Conservation (phyloP, 2,329 filamentous ascomycete species). For the Emydomyces testavorans region DNA sequence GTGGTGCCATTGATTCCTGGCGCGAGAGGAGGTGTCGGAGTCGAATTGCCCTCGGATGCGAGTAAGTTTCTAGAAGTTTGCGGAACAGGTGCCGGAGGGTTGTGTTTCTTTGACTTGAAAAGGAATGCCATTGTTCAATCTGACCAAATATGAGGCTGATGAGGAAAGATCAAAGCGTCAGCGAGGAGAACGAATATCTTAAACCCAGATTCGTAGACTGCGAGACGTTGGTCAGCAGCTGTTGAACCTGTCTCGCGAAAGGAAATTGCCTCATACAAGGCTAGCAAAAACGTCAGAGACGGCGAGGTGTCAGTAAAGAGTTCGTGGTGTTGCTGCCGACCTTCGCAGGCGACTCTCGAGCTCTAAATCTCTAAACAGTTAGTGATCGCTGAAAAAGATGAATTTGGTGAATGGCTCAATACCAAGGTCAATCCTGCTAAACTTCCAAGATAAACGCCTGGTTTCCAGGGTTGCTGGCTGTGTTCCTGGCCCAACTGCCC, state of each 20-base stretch:
- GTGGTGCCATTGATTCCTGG: conserved; percentile 39
- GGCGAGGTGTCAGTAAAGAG: not conserved
- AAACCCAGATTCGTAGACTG: not conserved
- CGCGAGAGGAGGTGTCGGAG: conserved; percentile 29
- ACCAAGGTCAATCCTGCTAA: not conserved
- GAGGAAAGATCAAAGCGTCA: not conserved
- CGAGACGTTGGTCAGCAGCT: not conserved
- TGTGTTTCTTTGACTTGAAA: conserved; percentile 70
- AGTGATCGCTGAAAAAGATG: not conserved
- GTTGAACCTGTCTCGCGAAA: not conserved
- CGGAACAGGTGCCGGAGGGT: conserved; percentile 43
- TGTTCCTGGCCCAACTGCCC: conserved; percentile 9
- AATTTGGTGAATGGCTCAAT: not conserved
- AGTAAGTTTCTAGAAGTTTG: conserved; percentile 46
- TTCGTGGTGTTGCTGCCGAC: not conserved
- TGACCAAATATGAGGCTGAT: not conserved
- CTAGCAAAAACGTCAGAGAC: not conserved
- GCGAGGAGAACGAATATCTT: not conserved
- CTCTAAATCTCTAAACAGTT: not conserved
- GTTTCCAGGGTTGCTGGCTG: conserved; percentile 8
- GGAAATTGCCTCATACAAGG: not conserved
- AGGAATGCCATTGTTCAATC: conserved; percentile 59
- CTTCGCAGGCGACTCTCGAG: not conserved
- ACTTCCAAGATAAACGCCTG: not conserved
- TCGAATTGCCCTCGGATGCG: conserved; percentile 43